phyloP scores from a whole-genome alignment of 768 basidiomycete species.

The Boletus patriciae region DNA sequence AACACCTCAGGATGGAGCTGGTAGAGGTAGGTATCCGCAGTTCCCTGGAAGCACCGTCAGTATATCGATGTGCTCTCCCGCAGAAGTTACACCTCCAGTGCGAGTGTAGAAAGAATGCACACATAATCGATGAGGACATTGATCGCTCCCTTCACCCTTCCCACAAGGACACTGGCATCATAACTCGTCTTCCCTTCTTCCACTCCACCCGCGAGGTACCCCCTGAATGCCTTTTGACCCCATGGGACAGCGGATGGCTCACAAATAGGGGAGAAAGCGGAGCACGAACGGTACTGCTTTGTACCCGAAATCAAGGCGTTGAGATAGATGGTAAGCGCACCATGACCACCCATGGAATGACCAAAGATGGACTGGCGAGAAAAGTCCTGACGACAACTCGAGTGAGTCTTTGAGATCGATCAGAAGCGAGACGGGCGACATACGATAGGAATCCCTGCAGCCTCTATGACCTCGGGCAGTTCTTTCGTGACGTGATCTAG shows the following conservation, averaged over 20 bases:
- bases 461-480: constrained; percentile 75
- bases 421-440: constrained; percentile 27
- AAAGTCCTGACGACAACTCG: constrained; percentile 58
- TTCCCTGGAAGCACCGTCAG: constrained; percentile 51
- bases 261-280: constrained; percentile 83
- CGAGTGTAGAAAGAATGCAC: constrained; percentile 23
- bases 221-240: constrained; percentile 89
- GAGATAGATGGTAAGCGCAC: constrained; percentile 89
- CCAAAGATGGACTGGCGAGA: constrained; percentile 86
- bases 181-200: constrained; percentile 72
- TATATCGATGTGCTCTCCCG: not conserved
- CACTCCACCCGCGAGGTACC: constrained; percentile 76
- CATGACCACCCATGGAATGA: constrained; percentile 98
- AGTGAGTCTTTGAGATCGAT: not conserved
- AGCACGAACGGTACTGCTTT: constrained; percentile 79
- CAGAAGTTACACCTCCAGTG: not conserved
- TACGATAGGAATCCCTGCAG: constrained; percentile 76
- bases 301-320: constrained; percentile 51
- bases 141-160: constrained; percentile 58
- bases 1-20: constrained; percentile 93
- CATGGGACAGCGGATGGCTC: constrained; percentile 88
- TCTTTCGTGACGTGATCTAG: constrained; percentile 80
- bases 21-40: constrained; percentile 77
- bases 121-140: constrained; percentile 89
- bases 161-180: constrained; percentile 85